Evolutionary conservation across 2,329 filamentous ascomycete species (phyloP), one percentile per base, ranked within the genome.

Genomic region (Falciphora oryzae): DNA sequence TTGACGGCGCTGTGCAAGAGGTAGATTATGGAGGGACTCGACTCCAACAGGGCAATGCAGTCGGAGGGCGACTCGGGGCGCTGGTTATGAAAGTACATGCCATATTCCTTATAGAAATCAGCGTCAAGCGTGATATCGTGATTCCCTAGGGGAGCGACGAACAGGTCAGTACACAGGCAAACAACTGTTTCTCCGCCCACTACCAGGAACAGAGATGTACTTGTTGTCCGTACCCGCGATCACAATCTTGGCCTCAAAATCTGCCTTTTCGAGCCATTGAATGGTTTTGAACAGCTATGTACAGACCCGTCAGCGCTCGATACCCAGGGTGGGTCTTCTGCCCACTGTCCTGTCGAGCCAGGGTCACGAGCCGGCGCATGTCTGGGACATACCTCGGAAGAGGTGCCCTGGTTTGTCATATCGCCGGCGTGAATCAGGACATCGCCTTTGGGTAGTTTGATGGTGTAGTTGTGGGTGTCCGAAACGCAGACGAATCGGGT

Each of bases 361-460:
- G 38, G 38, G 7, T 44, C 38, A 16, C 16, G 16, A 44, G 5
- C 2, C 16, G 38, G 16, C 38, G 38, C 13, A 11, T 35, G 13
- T 44, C 14, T 6, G 38, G 16, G 38, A 44, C 38, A 16, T 69
- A 82, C 81, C 76, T 88, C 85, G 8, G 77, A 78, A 68, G 79
- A 78, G 68, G 78, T 88, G 22, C 90, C 90, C 71, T 89, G 86
- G 72, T 92, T 92, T 4, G 89, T 91, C 68, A 93, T 75, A 72
- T 93, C 90, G 8, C 90, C 90, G 1, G 90, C 89, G 71, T 92
- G 89, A 62, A 93, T 87, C 44, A 93, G 79, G 11, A 93, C 84
- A 72, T 93, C 89, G 57, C 90, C 90, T 28, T 81, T 81, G 0
- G 90, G 90, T 1, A 92, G 80, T 69, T 85, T 88, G 69, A 84